phyloP scores from a whole-genome alignment of 1,284 basidiomycete species.

The Laetiporus sulphureus region DNA sequence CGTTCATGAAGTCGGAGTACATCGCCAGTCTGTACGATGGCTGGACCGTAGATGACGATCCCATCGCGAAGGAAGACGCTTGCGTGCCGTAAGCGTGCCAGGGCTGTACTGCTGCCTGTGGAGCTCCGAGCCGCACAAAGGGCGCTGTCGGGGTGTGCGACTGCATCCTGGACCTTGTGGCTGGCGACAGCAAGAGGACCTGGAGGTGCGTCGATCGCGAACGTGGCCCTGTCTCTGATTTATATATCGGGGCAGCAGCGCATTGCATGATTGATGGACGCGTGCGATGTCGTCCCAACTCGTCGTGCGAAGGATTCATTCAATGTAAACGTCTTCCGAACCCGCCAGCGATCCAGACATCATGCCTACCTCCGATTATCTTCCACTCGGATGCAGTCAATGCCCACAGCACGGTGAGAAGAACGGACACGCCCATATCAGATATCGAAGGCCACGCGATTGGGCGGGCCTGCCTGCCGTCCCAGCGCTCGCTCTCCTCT shows the following conservation, averaged over 20 bases:
- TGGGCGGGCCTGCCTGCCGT: too few relatives aligned
- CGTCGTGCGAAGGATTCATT: too few relatives aligned
- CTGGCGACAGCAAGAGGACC: neutral
- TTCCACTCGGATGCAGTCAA: too few relatives aligned
- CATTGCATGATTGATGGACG: neutral
- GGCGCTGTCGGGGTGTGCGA: conserved; percentile 8
- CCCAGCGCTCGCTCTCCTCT: too few relatives aligned
- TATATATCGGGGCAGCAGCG: conserved; percentile 6
- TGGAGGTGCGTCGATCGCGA: conserved; percentile 1
- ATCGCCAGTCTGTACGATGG: conserved; percentile 13
- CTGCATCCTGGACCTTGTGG: conserved; percentile 13
- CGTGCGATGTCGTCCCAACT: too few relatives aligned
- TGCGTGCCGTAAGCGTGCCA: conserved; percentile 16
- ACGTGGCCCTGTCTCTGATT: conserved; percentile 3
- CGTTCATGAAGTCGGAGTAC: conserved; percentile 11
- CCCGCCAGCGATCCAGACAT: too few relatives aligned
- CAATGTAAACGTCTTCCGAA: too few relatives aligned
- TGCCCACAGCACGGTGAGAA: too few relatives aligned
- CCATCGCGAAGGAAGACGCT: conserved; percentile 18
- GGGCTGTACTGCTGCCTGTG: conserved; percentile 9
- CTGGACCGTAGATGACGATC: conserved; percentile 19
- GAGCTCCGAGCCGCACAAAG: conserved; percentile 12
- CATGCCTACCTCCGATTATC: too few relatives aligned
- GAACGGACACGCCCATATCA: too few relatives aligned
- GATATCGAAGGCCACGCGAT: too few relatives aligned